Conservation (phyloP, 129 eudicot species). For the Lactuca saligna region DNA sequence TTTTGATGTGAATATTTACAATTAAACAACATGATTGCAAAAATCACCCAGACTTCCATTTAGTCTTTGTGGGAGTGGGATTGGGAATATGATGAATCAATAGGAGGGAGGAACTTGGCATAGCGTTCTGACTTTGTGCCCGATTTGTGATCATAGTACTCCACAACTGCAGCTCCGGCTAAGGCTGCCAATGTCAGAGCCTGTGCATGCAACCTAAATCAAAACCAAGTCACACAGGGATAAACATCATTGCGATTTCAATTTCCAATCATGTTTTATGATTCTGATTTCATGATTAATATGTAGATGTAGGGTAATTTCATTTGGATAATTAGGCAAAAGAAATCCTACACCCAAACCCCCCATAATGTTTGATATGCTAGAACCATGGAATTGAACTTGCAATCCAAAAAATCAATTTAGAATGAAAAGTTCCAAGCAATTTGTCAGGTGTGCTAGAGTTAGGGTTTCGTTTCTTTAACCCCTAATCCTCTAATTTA, state of each 20-base stretch:
- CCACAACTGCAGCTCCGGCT: conserved; percentile 83
- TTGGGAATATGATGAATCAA: conserved; percentile 42
- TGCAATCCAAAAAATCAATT: neutral
- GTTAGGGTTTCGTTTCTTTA: no score
- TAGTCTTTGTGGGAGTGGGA: conserved; percentile 48
- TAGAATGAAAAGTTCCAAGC: neutral
- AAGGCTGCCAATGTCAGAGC: conserved; percentile 88
- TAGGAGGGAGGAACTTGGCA: conserved; percentile 56
- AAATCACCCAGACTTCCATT: neutral
- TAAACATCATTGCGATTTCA: no score
- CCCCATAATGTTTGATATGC: no score
- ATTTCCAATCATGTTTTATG: no score
- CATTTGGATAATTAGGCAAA: no score
- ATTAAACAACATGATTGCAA: neutral
- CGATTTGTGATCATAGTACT: conserved; percentile 69
- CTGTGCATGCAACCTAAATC: conserved; percentile 79
- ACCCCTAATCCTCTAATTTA: no score
- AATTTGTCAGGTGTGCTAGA: neutral
- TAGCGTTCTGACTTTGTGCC: conserved; percentile 51
- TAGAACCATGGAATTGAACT: neutral
- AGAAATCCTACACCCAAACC: no score
- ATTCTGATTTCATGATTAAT: no score
- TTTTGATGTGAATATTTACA: neutral
- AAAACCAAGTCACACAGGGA: neutral
- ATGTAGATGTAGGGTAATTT: no score